A percentile compares a stretch with the other conserved stretches of the same genome.
phyloP scores from a whole-genome alignment of 768 basidiomycete genomes.

The Hypsizygus marmoreus region DNA sequence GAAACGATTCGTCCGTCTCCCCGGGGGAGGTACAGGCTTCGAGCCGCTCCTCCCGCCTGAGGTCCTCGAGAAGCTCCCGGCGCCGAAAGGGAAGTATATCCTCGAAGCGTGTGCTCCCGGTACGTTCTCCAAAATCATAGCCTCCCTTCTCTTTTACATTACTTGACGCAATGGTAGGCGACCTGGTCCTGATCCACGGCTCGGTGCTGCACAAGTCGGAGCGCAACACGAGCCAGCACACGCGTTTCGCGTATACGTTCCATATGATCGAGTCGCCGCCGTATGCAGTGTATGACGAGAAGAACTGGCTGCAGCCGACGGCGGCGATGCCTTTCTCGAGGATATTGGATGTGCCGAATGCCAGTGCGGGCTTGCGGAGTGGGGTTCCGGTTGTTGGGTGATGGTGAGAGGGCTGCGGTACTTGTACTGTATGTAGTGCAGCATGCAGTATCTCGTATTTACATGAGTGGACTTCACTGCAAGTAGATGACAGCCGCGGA shows the following conservation, averaged over 20 bases:
- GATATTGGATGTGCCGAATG: slow-evolving; percentile 38
- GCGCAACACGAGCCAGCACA: slow-evolving; percentile 76
- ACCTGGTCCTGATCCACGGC: slow-evolving; percentile 93
- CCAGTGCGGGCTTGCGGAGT: no score
- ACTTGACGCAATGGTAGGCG: slow-evolving; percentile 47
- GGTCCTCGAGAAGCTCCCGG: slow-evolving; percentile 29
- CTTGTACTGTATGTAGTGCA: no score
- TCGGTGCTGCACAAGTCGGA: slow-evolving; percentile 91
- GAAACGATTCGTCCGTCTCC: slow-evolving; percentile 83
- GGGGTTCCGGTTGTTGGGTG: slow-evolving; percentile 7
- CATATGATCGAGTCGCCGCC: slow-evolving; percentile 87
- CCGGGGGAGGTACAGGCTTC: slow-evolving; percentile 82
- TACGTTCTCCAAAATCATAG: slow-evolving; percentile 23
- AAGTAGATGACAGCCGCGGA: no score
- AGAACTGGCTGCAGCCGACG: slow-evolving; percentile 97
- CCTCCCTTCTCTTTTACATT: not conserved
- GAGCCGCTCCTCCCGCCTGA: slow-evolving; percentile 54
- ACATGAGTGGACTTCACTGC: no score
- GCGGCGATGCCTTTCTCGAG: slow-evolving; percentile 77
- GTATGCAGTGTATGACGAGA: slow-evolving; percentile 75
- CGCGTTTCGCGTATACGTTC: slow-evolving; percentile 94
- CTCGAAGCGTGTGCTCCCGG: slow-evolving; percentile 77
- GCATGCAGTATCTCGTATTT: no score
- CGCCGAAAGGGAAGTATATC: slow-evolving; percentile 51
- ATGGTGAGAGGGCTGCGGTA: not conserved